Percentiles rank a stretch among this genome's conserved stretches.
Conservation (phyloP, 768 basidiomycete genomes). For the Leucocoprinus leucothites region DNA sequence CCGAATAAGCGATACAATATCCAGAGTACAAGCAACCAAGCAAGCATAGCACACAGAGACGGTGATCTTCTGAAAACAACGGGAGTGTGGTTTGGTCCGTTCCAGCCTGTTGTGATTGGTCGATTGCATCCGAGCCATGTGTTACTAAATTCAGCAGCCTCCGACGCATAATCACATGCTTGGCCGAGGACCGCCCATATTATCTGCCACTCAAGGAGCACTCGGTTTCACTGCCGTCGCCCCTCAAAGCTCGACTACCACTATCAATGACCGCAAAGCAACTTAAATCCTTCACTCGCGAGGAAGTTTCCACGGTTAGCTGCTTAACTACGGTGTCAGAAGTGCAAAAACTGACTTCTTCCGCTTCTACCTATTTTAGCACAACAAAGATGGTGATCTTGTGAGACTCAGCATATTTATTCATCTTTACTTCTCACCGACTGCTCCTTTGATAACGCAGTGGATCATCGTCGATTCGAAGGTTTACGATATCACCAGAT, state of each 20-base stretch:
- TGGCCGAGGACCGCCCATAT: neutral
- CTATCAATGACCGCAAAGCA: slow-evolving; percentile 32
- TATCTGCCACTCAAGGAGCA: neutral
- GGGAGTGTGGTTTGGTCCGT: no score
- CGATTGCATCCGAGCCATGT: neutral
- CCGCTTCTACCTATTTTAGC: slow-evolving; percentile 39
- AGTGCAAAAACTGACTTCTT: slow-evolving; percentile 13
- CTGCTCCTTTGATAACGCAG: slow-evolving; percentile 30
- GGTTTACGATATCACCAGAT: slow-evolving; percentile 81
- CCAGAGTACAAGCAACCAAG: no score
- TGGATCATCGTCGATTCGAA: slow-evolving; percentile 87
- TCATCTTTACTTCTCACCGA: slow-evolving; percentile 30
- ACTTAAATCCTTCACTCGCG: slow-evolving; percentile 34
- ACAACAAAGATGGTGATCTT: slow-evolving; percentile 73
- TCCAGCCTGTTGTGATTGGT: slow-evolving; percentile 3
- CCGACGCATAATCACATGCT: slow-evolving; percentile 14
- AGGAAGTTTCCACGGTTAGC: slow-evolving; percentile 41
- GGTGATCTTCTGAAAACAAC: no score
- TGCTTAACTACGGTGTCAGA: neutral
- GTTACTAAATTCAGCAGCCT: slow-evolving; percentile 5
- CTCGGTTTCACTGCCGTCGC: neutral
- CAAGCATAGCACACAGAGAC: no score
- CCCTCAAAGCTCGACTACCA: neutral
- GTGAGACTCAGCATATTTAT: slow-evolving; percentile 22
- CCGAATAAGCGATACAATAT: no score